Conservation (phyloP, 495 filamentous ascomycete species). For the Beverwykella pulmonaria region DNA sequence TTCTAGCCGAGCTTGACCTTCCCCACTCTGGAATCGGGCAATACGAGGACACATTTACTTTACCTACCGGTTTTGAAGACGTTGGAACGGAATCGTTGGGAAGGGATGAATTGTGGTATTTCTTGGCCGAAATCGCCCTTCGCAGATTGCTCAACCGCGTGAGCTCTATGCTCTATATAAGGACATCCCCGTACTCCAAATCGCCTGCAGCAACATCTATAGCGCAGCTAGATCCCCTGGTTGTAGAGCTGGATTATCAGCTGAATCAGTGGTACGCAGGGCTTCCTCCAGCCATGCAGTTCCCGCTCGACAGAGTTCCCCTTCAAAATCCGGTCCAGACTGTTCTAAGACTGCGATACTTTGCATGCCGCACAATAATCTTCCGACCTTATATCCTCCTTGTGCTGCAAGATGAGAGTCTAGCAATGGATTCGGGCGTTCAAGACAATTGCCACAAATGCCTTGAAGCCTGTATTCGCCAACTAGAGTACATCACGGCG, state of each 20-base stretch:
- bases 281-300: constrained; percentile 71
- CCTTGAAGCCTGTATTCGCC: constrained; percentile 77
- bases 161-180: constrained; percentile 78
- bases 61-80: constrained; percentile 75
- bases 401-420: constrained; percentile 75
- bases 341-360: constrained; percentile 75
- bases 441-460: constrained; percentile 78
- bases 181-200: constrained; percentile 60
- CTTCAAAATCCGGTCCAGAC: constrained; percentile 76
- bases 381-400: constrained; percentile 81
- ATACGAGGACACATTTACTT: constrained; percentile 76
- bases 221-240: constrained; percentile 70
- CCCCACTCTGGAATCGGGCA: constrained; percentile 80
- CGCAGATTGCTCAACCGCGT: constrained; percentile 76
- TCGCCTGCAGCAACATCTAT: constrained; percentile 51
- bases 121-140: constrained; percentile 77
- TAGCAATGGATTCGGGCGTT: constrained; percentile 66
- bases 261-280: constrained; percentile 83
- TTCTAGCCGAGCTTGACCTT: constrained; percentile 77
- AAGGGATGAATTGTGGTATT: constrained; percentile 81
- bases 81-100: constrained; percentile 57
- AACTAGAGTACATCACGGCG: constrained; percentile 75
- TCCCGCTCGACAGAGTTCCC: constrained; percentile 67
- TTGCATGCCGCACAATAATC: constrained; percentile 82
- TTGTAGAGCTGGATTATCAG: constrained; percentile 78